phyloP scores from a whole-genome alignment of 2,329 filamentous ascomycete species.

The Trichoderma afroharzianum region DNA sequence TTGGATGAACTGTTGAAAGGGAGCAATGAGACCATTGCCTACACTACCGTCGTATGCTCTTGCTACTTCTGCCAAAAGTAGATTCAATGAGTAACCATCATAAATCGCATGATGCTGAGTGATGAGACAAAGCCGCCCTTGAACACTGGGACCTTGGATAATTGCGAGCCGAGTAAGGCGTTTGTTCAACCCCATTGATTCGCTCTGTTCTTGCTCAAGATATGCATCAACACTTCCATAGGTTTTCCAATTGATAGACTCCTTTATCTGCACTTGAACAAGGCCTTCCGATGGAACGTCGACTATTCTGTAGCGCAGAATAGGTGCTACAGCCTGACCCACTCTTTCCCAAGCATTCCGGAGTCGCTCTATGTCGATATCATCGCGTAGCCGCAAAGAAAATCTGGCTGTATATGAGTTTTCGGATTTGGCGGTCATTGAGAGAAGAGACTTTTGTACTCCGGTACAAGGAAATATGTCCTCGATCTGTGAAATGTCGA shows the following conservation, averaged over 20 bases:
- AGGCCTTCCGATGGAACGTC: conserved; percentile 8
- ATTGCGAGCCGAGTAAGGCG: conserved; percentile 5
- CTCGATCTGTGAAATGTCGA: not conserved
- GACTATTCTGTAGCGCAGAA: conserved; percentile 10
- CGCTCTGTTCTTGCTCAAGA: not conserved
- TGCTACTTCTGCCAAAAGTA: conserved; percentile 6
- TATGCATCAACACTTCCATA: not conserved
- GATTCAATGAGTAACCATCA: conserved; percentile 5
- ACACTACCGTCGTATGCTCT: not conserved
- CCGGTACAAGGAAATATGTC: conserved; percentile 9
- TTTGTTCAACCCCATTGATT: conserved; percentile 1
- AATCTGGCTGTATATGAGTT: not conserved
- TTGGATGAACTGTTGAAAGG: conserved; percentile 1
- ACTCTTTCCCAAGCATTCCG: conserved; percentile 5
- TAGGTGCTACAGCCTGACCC: not conserved
- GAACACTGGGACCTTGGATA: not conserved
- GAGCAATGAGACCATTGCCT: not conserved
- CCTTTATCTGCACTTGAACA: conserved; percentile 8
- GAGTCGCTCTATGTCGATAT: conserved; percentile 1
- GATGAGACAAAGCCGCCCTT: not conserved
- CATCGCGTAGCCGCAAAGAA: not conserved
- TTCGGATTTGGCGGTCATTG: not conserved
- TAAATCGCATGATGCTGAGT: conserved; percentile 13
- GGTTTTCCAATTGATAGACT: not conserved
- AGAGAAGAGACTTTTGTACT: conserved; percentile 7